phyloP scores from a whole-genome alignment of 148 eudicot species.

The Arctostaphylos glauca region DNA sequence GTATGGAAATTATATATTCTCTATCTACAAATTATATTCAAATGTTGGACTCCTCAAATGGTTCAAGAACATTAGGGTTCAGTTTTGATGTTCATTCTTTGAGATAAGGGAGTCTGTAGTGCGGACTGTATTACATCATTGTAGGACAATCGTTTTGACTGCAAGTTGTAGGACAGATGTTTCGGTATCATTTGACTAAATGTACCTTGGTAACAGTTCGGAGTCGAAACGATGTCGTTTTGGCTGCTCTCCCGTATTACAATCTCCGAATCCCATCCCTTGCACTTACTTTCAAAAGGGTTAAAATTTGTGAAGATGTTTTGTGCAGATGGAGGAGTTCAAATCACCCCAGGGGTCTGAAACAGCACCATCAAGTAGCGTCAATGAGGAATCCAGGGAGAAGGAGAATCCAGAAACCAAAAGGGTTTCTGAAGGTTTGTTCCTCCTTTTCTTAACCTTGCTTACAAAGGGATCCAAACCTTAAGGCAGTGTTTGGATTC shows the following conservation, averaged over 20 bases:
- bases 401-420: slow-evolving; percentile 20
- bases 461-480: background rate
- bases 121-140: too few relatives aligned
- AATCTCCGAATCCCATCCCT: too few relatives aligned
- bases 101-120: too few relatives aligned
- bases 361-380: slow-evolving; percentile 13
- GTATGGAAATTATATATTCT: background rate
- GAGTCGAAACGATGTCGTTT: too few relatives aligned
- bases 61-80: background rate
- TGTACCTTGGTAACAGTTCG: too few relatives aligned
- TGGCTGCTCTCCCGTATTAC: too few relatives aligned
- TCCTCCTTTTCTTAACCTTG: background rate
- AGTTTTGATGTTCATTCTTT: background rate
- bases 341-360: slow-evolving; percentile 24
- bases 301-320: background rate
- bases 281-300: background rate
- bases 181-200: too few relatives aligned
- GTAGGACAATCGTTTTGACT: too few relatives aligned
- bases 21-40: background rate
- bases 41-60: background rate
- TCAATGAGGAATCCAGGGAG: slow-evolving; percentile 22
- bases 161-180: too few relatives aligned
- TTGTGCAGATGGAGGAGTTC: slow-evolving; percentile 46
- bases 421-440: slow-evolving; percentile 30
- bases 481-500: background rate